phyloP scores from a whole-genome alignment of 2,329 filamentous ascomycete genomes.

The Pyrenophora tritici-repentis region DNA sequence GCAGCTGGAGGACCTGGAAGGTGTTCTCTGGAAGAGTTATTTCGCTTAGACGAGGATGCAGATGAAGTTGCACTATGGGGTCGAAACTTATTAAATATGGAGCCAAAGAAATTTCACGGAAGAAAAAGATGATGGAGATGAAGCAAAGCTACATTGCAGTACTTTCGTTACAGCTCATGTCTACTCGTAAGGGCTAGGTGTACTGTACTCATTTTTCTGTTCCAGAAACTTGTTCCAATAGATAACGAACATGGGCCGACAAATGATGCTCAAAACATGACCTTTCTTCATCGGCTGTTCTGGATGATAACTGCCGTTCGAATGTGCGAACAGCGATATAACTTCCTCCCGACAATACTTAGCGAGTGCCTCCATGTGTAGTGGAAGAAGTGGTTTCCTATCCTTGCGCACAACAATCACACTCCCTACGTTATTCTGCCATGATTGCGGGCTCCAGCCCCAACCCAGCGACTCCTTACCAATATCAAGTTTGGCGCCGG shows the following conservation, averaged over 20 bases:
- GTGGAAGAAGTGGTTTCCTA: not conserved
- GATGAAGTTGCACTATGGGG: no score
- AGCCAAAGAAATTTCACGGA: not conserved
- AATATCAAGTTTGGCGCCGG: not conserved
- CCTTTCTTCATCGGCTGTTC: not conserved
- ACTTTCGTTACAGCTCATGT: not conserved
- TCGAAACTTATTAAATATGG: no score
- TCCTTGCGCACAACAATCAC: not conserved
- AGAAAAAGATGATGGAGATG: no score
- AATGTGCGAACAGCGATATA: not conserved
- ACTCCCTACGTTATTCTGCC: not conserved
- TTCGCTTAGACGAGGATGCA: constrained; percentile 67
- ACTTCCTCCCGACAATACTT: not conserved
- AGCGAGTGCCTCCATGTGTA: not conserved
- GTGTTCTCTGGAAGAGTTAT: constrained; percentile 99
- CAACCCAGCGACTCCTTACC: not conserved
- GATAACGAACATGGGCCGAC: not conserved
- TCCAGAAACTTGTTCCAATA: not conserved
- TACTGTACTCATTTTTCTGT: not conserved
- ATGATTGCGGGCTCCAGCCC: not conserved
- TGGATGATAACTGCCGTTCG: not conserved
- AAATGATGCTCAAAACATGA: not conserved
- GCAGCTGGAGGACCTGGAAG: constrained; percentile 92
- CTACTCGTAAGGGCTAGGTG: not conserved
- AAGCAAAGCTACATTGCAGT: not conserved